Base-by-base conservation (phyloP, 2,329 filamentous ascomycete species). In the Fusarium albidum region DNA sequence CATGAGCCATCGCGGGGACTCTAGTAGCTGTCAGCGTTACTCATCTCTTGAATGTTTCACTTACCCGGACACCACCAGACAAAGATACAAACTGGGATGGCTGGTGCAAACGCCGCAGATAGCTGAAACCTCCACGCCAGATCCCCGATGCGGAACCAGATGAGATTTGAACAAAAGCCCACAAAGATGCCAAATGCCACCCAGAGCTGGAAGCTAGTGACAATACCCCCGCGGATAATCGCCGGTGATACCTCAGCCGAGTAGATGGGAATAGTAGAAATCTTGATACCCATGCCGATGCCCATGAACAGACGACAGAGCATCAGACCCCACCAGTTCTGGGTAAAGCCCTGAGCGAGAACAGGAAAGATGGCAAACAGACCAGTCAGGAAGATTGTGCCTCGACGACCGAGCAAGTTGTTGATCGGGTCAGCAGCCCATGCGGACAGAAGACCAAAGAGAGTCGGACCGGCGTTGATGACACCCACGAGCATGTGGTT, bases 1-100 rank as follows among this genome's bases (percentile, higher is more conserved):
- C 70, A 89, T 83, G 38, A 80, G 80, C 85, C 85, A 89, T 42
- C 85, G 78, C 6, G 85, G 85, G 0, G 84, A 87, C 64, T 88
- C 84, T 64, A 10, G 4, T 6, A 2, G 1, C 6, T 6, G 9
- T 46, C 15, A 49, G 26, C n/a, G n/a, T 1, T 18, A 37, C 1
- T 0, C 6, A 9, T 3, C 5, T 12, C 12, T 4, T 0, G 3
- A 3, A 15, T 17, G 21, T 8, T 6, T 9, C 15, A 80, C 68
- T 63, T 78, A 80, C 49, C 75, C 1, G 85, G 85, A 55, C 84
- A 87, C 51, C 85, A 78, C 61, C 77, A 88, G 15, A 88, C 73
- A 7, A 73, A 69, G 0, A 83, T 14, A 2, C 85, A 65, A 5
- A 90, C 73, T 7, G 85, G 85, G 4, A 89, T 69, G 1, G 85